phyloP scores from a whole-genome alignment of 768 basidiomycete species.

The Chalciporus pseudorubinellus region DNA sequence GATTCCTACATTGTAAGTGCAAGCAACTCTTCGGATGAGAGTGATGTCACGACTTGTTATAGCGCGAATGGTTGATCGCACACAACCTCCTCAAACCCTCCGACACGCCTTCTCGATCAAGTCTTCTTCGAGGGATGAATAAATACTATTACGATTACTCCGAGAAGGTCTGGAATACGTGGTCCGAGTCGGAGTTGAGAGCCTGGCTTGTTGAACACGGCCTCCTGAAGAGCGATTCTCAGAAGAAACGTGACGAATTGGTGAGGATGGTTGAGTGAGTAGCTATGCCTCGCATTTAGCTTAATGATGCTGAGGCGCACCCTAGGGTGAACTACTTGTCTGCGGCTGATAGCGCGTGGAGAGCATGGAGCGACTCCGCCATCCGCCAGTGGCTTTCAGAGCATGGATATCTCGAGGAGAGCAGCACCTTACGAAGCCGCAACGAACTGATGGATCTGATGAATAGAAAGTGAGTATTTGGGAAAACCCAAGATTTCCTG shows the following conservation, averaged over 20 bases:
- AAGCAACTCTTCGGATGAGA: not conserved
- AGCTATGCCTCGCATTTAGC: not conserved
- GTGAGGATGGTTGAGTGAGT: constrained; percentile 65
- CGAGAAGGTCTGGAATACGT: constrained; percentile 58
- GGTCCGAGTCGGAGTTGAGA: constrained; percentile 78
- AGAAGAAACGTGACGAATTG: constrained; percentile 73
- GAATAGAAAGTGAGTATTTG: constrained; percentile 54
- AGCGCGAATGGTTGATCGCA: constrained; percentile 82
- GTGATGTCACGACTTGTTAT: not conserved
- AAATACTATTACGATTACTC: constrained; percentile 68
- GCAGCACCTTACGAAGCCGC: constrained; percentile 55
- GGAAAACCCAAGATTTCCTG: not conserved
- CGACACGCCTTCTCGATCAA: constrained; percentile 49
- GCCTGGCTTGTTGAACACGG: constrained; percentile 76
- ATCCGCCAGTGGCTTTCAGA: constrained; percentile 73
- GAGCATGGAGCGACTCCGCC: constrained; percentile 71
- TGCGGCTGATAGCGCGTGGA: constrained; percentile 58
- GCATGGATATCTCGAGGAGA: constrained; percentile 58
- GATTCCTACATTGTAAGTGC: constrained; percentile 72
- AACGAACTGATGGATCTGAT: constrained; percentile 77
- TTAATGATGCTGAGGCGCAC: not conserved
- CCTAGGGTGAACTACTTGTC: constrained; percentile 65
- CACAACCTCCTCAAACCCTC: constrained; percentile 71
- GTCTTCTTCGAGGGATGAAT: constrained; percentile 65
- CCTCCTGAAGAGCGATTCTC: constrained; percentile 68